Evolutionary conservation across 176 grass and related monocot species (phyloP), one percentile per base, ranked within the genome.

Genomic region (Bonia amplexicaulis): DNA sequence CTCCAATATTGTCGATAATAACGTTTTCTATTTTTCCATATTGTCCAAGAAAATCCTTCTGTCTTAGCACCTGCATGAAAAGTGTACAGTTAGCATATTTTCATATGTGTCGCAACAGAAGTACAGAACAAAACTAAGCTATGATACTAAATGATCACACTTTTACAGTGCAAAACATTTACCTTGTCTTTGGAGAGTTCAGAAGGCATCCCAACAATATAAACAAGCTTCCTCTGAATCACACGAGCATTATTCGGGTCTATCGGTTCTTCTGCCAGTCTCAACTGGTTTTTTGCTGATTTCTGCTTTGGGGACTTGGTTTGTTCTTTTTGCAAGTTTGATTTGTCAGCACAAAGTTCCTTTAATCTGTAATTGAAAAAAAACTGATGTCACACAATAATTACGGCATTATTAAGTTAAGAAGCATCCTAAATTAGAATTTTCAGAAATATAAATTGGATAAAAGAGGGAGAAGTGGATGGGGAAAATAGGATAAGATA

Each of bases 21-120:
- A 93, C 76, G 69, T 49, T 91, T 68, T 83, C 69, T 77, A 93
- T 91, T 80, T 93, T 93, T 45, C 92, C 92, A 93, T 93, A 93
- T 47, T 93, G 88, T 60, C 88, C 89, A 59, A 93, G 84, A 80
- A 80, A 91, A 81, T 80, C 65, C 41, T 86, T 91, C 65, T 91
- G 89, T 60, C 76, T 90, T 46, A 93, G 79, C 48, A 75, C 39
- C 92, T 91, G 89, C 48, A 77, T 16, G 63, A 84, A 88, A 16
- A 68, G 45, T 20, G 31, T 70, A 80, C 5, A 72, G 17, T 86
- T 53, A 77, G 65, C 6, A 53, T 53, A 1, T 37, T 44, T 49
- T 47, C 45, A 62, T 73, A 40, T 77, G 39, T 47, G 67, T 26
- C 22, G 19, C 26, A 77, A 78, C 8, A 40, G 3, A 64, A 2